Base-by-base conservation (phyloP, 192 early-diverging fungal species). In the Coemansia sp. region DNA sequence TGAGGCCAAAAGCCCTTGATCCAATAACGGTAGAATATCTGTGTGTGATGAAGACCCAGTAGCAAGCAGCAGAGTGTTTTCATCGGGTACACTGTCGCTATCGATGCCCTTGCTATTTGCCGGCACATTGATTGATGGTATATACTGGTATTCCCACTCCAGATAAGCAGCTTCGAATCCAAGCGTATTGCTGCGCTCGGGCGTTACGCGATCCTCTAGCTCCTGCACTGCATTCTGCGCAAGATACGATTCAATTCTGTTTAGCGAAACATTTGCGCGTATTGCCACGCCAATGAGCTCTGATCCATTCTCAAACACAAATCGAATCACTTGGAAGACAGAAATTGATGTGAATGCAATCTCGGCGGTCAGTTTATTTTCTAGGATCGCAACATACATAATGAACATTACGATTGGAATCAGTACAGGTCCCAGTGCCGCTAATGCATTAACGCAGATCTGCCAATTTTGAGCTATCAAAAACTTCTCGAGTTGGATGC, bases 231-330 rank as follows among this genome's bases (percentile, higher is more conserved):
- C 87, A 2, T 84, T 77, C 65, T 95, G 91, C 7, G 67, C 76
- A 49, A 98, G 80, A 65, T 91, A 98, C 40, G 80, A 75, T 46
- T 87, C 85, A 52, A 98, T 86, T 61, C 91, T 88, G 13, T 71
- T 59, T 21, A 91, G 59, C 37, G 90, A 88, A 21, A 92, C 90
- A 21, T 77, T 80, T 9, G 82, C 87, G 40, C 88, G 85, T 45
- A 92, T 76, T 6, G 84, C 62, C 65, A 71, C 84, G 49, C 85
- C 78, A 51, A 91, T 77, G 19, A 84, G 71, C 39, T 86, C 81
- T 6, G 89, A 88, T 15, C 89, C 51, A 26, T 85, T 80, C 66
- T 89, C 89, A 57, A 91, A 84, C 22, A 87, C 84, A 58, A 71
- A 68, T 51, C 89, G 85, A 64, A 91, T 76, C 5, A 85, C 85